A percentile compares a stretch with the other conserved stretches of the same genome.
Evolutionary conservation across 805 yeast species (phyloP).

Genomic region (Ogataea haglerorum): DNA sequence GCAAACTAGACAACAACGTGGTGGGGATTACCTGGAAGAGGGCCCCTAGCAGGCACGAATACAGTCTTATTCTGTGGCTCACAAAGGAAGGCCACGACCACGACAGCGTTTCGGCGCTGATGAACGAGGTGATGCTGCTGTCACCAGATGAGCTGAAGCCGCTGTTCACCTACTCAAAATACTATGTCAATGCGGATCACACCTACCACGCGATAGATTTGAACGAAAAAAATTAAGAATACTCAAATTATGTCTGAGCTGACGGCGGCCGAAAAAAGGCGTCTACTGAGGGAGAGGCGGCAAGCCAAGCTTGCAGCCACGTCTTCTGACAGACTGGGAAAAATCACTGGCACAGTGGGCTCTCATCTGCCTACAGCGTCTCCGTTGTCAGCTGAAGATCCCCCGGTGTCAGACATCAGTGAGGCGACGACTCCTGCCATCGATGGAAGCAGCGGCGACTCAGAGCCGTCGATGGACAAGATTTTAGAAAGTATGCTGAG

Average conservation of each 20-base stretch:
- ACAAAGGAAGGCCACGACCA: slow-evolving; percentile 16
- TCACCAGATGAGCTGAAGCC: slow-evolving; percentile 18
- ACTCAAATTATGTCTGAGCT: slow-evolving; percentile 35
- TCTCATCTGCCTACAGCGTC: slow-evolving; percentile 36
- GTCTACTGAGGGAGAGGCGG: slow-evolving; percentile 58
- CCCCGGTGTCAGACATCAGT: slow-evolving; percentile 23
- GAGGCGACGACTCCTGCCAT: slow-evolving; percentile 5
- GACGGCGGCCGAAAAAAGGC: slow-evolving; percentile 56
- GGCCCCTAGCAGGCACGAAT: slow-evolving; percentile 9
- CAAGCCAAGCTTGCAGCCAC: slow-evolving; percentile 58
- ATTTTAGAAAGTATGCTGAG: slow-evolving; percentile 18
- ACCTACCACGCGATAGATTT: slow-evolving; percentile 16
- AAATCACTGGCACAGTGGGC: slow-evolving; percentile 40
- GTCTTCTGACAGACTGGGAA: slow-evolving; percentile 51
- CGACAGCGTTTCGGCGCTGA: slow-evolving; percentile 12
- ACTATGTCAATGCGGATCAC: slow-evolving; percentile 17
- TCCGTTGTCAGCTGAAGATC: slow-evolving; percentile 27
- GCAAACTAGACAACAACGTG: slow-evolving; percentile 16
- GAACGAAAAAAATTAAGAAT: slow-evolving; percentile 4
- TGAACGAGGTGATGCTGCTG: slow-evolving; percentile 17
- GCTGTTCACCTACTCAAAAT: slow-evolving; percentile 18
- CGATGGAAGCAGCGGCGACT: no score
- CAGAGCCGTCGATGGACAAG: slow-evolving; percentile 17
- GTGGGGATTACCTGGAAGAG: slow-evolving; percentile 21
- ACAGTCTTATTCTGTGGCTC: slow-evolving; percentile 17